Percentiles rank a stretch among this genome's conserved stretches.
phyloP scores from a whole-genome alignment of 1,139 yeast genomes.

The Geotrichum candidum region DNA sequence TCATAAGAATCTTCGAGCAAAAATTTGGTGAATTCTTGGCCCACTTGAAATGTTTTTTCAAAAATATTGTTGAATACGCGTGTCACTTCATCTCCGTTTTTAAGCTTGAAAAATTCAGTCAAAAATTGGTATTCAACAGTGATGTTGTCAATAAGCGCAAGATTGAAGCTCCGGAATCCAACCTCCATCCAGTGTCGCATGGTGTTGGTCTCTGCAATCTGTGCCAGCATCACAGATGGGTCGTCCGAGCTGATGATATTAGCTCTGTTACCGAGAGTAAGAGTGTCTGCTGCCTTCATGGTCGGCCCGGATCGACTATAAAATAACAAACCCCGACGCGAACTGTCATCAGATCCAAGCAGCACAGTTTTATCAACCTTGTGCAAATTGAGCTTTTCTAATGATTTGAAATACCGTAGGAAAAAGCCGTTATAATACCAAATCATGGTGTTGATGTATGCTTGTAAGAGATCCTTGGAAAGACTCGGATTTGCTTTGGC shows the following conservation, averaged over 20 bases:
- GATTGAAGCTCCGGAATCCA: slow-evolving; percentile 64
- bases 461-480: slow-evolving; percentile 69
- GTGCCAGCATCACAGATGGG: slow-evolving; percentile 69
- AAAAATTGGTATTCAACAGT: slow-evolving; percentile 72
- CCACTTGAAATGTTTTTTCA: slow-evolving; percentile 47
- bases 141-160: slow-evolving; percentile 71
- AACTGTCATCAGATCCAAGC: slow-evolving; percentile 40
- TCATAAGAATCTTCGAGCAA: slow-evolving; percentile 54
- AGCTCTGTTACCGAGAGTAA: slow-evolving; percentile 53
- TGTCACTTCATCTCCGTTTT: slow-evolving; percentile 39
- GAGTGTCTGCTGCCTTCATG: slow-evolving; percentile 40
- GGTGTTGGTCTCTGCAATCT: slow-evolving; percentile 75
- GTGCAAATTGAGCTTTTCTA: slow-evolving; percentile 56
- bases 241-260: slow-evolving; percentile 49
- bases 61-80: slow-evolving; percentile 45
- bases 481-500: slow-evolving; percentile 51
- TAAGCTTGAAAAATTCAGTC: slow-evolving; percentile 59
- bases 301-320: slow-evolving; percentile 14
- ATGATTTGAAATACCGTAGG: slow-evolving; percentile 68
- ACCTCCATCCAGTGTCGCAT: slow-evolving; percentile 63
- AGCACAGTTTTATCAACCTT: slow-evolving; percentile 49
- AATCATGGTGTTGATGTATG: slow-evolving; percentile 79
- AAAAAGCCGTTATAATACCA: slow-evolving; percentile 88
- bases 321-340: slow-evolving; percentile 15
- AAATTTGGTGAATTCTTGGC: slow-evolving; percentile 43